Percentiles rank a stretch among this genome's conserved stretches.
phyloP scores from a whole-genome alignment of 2,329 filamentous ascomycete genomes.

The Colletotrichum sp. region DNA sequence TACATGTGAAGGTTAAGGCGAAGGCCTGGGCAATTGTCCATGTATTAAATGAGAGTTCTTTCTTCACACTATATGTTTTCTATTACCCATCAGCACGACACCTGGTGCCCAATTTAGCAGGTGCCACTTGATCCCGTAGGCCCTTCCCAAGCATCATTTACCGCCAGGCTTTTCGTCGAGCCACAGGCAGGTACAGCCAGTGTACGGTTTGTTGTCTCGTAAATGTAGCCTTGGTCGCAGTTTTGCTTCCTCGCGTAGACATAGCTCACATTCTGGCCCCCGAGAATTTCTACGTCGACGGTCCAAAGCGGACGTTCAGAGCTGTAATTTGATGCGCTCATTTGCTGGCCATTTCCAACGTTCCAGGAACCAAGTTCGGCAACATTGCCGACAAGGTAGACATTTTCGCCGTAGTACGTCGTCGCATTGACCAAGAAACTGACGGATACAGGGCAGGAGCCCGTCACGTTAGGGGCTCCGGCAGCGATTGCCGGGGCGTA shows the following conservation, averaged over 20 bases:
- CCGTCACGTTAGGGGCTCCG: conserved; percentile 37
- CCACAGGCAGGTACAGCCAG: conserved; percentile 42
- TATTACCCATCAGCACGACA: background rate
- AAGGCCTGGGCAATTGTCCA: background rate
- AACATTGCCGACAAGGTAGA: conserved; percentile 49
- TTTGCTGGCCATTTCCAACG: conserved; percentile 38
- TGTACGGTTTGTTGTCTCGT: conserved; percentile 48
- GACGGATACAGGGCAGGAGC: conserved; percentile 38
- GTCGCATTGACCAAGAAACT: conserved; percentile 50
- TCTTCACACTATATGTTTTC: no score
- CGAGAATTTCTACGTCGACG: conserved; percentile 41
- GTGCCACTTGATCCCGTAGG: conserved; percentile 29
- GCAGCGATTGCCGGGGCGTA: conserved; percentile 40
- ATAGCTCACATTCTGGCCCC: conserved; percentile 48
- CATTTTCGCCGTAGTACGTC: conserved; percentile 52
- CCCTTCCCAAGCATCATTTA: conserved; percentile 45
- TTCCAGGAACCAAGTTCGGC: conserved; percentile 49
- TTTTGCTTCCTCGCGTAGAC: conserved; percentile 50
- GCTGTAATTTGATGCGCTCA: conserved; percentile 48
- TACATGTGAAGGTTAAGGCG: background rate
- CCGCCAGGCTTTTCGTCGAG: conserved; percentile 27
- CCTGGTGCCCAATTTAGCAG: background rate
- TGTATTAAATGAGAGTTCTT: background rate
- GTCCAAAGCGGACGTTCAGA: conserved; percentile 48
- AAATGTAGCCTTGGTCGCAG: conserved; percentile 45